Conservation (phyloP, 2,329 filamentous ascomycete species). For the Cladobotryum mycophilum region DNA sequence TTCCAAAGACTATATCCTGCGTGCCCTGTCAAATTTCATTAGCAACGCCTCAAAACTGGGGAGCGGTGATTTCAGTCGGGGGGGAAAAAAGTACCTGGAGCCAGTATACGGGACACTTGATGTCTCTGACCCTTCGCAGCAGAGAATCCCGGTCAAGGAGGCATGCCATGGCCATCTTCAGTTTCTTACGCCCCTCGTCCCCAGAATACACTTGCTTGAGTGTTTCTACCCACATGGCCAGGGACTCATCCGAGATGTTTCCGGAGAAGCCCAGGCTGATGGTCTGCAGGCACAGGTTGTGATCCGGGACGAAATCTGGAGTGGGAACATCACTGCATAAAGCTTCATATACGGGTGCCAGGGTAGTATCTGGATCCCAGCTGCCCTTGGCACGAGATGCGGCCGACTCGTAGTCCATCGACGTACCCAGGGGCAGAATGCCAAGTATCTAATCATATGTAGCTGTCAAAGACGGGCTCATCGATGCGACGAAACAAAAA, state of each 20-base stretch:
- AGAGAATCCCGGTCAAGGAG: constrained; percentile 44
- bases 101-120: constrained; percentile 48
- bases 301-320: constrained; percentile 41
- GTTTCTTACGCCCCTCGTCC: constrained; percentile 43
- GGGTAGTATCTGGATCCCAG: constrained; percentile 41
- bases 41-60: background rate
- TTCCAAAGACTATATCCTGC: constrained; percentile 38
- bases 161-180: constrained; percentile 39
- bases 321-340: constrained; percentile 35
- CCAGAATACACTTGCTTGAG: constrained; percentile 42
- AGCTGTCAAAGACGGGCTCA: no score
- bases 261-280: constrained; percentile 39
- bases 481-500: background rate
- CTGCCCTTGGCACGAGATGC: constrained; percentile 39
- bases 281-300: constrained; percentile 41
- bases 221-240: constrained; percentile 40
- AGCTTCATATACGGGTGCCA: constrained; percentile 35
- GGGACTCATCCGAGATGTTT: constrained; percentile 29
- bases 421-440: constrained; percentile 42
- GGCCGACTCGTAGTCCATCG: constrained; percentile 47
- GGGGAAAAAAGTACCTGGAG: constrained; percentile 33
- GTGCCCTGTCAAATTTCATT: constrained; percentile 30
- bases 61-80: background rate
- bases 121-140: constrained; percentile 36
- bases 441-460: constrained; percentile 35